Base-by-base conservation (phyloP, 1,284 basidiomycete genomes). In the Trametes polyzona region DNA sequence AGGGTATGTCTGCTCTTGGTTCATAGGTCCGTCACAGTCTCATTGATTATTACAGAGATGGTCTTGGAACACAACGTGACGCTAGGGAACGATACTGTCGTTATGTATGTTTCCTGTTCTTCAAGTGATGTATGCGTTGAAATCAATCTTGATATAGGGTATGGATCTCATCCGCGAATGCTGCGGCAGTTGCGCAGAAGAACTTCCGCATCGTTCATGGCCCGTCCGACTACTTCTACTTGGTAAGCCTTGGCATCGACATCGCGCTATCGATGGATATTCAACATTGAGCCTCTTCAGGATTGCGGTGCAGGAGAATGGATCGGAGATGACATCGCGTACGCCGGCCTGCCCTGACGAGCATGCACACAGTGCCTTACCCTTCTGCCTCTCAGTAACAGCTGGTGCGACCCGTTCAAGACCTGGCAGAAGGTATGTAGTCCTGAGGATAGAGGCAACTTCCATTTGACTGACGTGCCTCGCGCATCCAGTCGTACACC, bases 291-390 rank as follows among this genome's bases (percentile, higher is more conserved):
- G 27, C 6, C 27, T 8, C 9, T 14, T n/a, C 48, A 86, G 85
- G 90, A 93, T 64, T 92, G 91, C 68, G 92, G 94, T 11, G 85
- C 74, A 0, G 93, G 93, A 3, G 83, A 73, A 36, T 95, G 92
- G 91, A 64, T 94, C 16, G 90, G 88, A 10, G 74, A 76, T 27
- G 62, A 75, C 63, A 74, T 83, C 0, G 54, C 69, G 51, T 69
- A 53, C n/a, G 61, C 43, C 23, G 11, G 9, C 1, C 1, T 9
- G n/a, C 8, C 17, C 5, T 12, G 2, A 32, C 36, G n/a, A 17
- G 5, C 24, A 26, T 1, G 11, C 14, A 23, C 9, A 11, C 17
- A 14, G 6, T 17, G 4, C 21, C 10, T 40, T 17, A 36, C n/a
- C 30, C 16, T n/a, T 4, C n/a, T 14, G 17, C 11, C 17, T n/a